Evolutionary conservation across 1,284 basidiomycete species (phyloP).

Genomic region (Meripilus lineatus): DNA sequence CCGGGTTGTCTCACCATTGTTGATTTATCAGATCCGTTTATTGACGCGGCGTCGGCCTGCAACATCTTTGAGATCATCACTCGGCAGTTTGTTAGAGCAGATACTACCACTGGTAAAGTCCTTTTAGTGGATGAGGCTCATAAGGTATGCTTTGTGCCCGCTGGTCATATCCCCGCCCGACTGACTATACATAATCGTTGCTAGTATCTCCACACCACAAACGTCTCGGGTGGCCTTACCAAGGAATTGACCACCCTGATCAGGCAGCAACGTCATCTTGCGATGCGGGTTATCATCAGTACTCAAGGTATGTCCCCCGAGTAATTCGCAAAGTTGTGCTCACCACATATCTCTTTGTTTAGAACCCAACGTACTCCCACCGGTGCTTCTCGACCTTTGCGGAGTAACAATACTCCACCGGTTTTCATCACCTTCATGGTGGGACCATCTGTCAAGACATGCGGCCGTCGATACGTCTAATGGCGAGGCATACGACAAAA

Average conservation of each 20-base stretch:
- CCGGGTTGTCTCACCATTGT: constrained; percentile 56
- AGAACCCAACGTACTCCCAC: constrained; percentile 72
- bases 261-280: constrained; percentile 67
- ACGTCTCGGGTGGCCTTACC: constrained; percentile 56
- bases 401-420: constrained; percentile 60
- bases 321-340: neutral
- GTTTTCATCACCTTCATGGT: constrained; percentile 72
- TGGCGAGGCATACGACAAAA: constrained; percentile 57
- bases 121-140: constrained; percentile 73
- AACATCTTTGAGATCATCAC: constrained; percentile 66
- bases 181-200: too few relatives aligned
- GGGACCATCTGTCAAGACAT: constrained; percentile 61
- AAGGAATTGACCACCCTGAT: constrained; percentile 53
- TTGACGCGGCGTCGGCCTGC: constrained; percentile 62
- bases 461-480: constrained; percentile 56
- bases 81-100: constrained; percentile 58
- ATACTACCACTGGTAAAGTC: constrained; percentile 61
- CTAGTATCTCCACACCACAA: too few relatives aligned
- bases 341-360: neutral
- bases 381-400: constrained; percentile 64
- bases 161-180: too few relatives aligned
- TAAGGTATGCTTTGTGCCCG: constrained; percentile 42
- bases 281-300: constrained; percentile 67
- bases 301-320: constrained; percentile 48
- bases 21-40: constrained; percentile 69